phyloP scores from a whole-genome alignment of 106 monocot genomes.

The Apostasia shenzhenica region DNA sequence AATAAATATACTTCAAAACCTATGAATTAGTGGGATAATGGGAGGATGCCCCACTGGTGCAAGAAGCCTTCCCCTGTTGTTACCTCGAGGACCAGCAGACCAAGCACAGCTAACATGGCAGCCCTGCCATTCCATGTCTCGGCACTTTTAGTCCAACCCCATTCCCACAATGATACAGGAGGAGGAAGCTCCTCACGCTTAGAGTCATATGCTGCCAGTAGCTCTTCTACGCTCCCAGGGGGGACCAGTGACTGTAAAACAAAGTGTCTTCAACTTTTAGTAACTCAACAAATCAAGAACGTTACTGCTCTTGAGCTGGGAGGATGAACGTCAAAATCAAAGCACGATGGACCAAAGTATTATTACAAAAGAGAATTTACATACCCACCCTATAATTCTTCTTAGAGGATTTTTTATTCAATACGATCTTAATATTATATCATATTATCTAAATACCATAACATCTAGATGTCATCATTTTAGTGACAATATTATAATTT shows the following conservation, averaged over 20 bases:
- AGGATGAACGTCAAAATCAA: too few relatives aligned
- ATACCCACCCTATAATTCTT: too few relatives aligned
- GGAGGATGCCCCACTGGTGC: conserved; percentile 83
- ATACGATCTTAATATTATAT: too few relatives aligned
- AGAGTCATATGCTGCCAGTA: conserved; percentile 82
- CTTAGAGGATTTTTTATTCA: too few relatives aligned
- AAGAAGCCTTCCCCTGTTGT: conserved; percentile 83
- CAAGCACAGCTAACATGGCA: conserved; percentile 87
- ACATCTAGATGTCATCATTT: too few relatives aligned
- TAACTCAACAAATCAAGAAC: too few relatives aligned
- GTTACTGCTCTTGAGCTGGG: too few relatives aligned
- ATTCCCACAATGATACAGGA: conserved; percentile 90
- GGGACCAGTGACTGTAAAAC: conserved; percentile 80
- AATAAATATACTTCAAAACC: too few relatives aligned
- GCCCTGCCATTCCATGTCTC: conserved; percentile 96
- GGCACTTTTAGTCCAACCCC: conserved; percentile 99
- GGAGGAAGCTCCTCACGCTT: conserved; percentile 83
- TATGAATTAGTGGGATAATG: conserved; percentile 15
- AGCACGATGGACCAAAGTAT: too few relatives aligned
- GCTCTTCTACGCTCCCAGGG: conserved; percentile 92
- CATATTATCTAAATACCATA: too few relatives aligned
- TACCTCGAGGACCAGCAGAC: conserved; percentile 68
- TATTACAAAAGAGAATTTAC: too few relatives aligned
- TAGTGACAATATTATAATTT: too few relatives aligned
- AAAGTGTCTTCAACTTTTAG: not conserved